Base-by-base conservation (phyloP, 495 filamentous ascomycete genomes). In the Gamarada debralockiae region DNA sequence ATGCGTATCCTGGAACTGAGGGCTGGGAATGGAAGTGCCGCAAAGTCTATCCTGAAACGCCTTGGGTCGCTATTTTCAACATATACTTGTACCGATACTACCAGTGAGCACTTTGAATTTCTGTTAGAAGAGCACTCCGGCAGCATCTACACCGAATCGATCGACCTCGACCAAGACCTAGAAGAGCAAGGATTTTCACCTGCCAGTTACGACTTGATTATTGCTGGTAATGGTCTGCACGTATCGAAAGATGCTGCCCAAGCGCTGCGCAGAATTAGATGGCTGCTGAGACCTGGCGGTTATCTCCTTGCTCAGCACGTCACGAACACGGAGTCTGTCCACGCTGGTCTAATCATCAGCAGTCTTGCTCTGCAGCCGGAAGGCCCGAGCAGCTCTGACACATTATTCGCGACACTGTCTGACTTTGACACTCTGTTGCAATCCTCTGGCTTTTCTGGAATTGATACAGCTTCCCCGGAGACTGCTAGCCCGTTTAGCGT, bases 61-160 rank as follows among this genome's bases (percentile, higher is more conserved):
- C 9, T 64, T n/a, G 56, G 54, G 0, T 29, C 48, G 0, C 45
- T 27, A 23, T 73, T 67, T 53, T 17, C 57, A n/a, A 63, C 68
- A 1, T 82, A 81, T 52, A 77, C 74, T 0, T 81, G 56, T 50
- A 79, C 79, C 0, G 72, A 82, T 50, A 70, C 78, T 17, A 67
- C 70, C 1, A 46, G 57, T 5, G 66, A 50, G 5, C 73, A 71
- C 49, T 75, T 82, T 48, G 66, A 67, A 7, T 57, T 65, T 17
- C 78, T 77, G 0, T 57, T 64, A 34, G 67, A 77, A 34, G 45
- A 63, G 0, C 62, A 59, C 7, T 45, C 58, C 0, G 21, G 65
- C 31, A 66, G 64, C 7, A 71, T 82, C 65, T 56, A 54, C 3
- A 83, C 73, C 62, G 67, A 75, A 44, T 53, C 56, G 0, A 58